Percentiles rank a stretch among this genome's conserved stretches.
phyloP scores from a whole-genome alignment of 2,329 filamentous ascomycete genomes.

The Epichloe brachyelytri region DNA sequence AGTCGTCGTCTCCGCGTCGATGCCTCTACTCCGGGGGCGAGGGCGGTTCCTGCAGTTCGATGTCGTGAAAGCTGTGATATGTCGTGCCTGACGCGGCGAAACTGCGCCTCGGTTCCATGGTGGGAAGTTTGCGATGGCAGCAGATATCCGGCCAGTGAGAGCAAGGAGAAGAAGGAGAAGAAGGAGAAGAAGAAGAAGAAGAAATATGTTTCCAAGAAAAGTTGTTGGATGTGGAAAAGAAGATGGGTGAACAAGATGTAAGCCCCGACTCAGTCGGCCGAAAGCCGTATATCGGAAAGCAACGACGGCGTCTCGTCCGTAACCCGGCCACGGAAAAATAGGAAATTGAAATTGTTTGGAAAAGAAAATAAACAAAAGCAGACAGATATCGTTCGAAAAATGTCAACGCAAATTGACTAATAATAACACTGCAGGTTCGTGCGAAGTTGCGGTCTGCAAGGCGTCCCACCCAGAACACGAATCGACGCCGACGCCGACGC shows the following conservation, averaged over 20 bases:
- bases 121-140: too few relatives aligned
- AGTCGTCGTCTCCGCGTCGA: conserved; percentile 9
- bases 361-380: not conserved
- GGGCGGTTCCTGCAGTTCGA: conserved; percentile 32
- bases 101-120: conserved; percentile 16
- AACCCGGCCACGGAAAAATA: not conserved
- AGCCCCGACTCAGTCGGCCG: not conserved
- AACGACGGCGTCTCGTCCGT: not conserved
- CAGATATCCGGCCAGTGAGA: not conserved
- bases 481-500: too few relatives aligned
- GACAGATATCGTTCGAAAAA: not conserved
- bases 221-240: not conserved
- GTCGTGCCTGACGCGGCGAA: conserved; percentile 34
- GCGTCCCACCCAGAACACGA: not conserved
- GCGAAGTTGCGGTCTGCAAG: conserved; percentile 5
- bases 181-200: not conserved
- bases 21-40: conserved; percentile 4
- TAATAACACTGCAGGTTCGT: not conserved
- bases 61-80: conserved; percentile 42
- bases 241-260: not conserved
- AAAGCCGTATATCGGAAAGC: not conserved
- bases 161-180: not conserved
- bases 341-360: too few relatives aligned
- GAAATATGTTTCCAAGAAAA: not conserved
- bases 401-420: not conserved